These are phyloP conservation scores for Cenococcum geophilum DNA, from an alignment of 495 filamentous ascomycete species.

Conservation along the genomic window DNA sequence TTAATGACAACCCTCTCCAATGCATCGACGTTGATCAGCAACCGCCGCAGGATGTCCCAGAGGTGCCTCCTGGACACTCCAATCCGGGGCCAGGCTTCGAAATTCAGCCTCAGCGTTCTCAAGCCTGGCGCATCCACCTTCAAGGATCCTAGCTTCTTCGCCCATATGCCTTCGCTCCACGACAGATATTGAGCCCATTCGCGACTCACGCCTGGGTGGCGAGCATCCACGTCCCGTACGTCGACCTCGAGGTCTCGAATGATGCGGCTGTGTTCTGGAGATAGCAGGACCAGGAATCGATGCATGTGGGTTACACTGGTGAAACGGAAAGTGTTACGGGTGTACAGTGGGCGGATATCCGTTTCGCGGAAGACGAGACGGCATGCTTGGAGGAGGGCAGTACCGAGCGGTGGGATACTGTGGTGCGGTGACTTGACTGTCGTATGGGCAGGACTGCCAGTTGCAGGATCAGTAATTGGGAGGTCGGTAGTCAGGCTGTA, in stretches of 20 bases:
- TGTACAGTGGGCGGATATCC: slow-evolving; percentile 14
- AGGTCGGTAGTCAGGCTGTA: slow-evolving; percentile 14
- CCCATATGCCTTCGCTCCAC: slow-evolving; percentile 11
- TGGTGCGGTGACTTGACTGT: neutral
- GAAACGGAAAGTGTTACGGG: slow-evolving; percentile 28
- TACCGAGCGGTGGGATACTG: slow-evolving; percentile 6
- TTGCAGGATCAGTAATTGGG: slow-evolving; percentile 22
- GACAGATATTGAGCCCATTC: slow-evolving; percentile 26
- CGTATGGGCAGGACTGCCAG: neutral
- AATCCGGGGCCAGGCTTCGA: slow-evolving; percentile 19
- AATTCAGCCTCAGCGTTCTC: slow-evolving; percentile 21
- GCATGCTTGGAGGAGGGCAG: slow-evolving; percentile 26
- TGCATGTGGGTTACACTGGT: slow-evolving; percentile 16
- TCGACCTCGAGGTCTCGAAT: slow-evolving; percentile 25
- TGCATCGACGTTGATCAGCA: slow-evolving; percentile 13
- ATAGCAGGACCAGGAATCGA: slow-evolving; percentile 16
- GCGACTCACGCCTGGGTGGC: slow-evolving; percentile 8
- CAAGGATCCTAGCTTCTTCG: slow-evolving; percentile 16
- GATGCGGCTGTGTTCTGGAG: neutral
- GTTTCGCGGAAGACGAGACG: slow-evolving; percentile 21
- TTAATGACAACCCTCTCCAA: slow-evolving; percentile 21
- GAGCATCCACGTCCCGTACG: slow-evolving; percentile 11
- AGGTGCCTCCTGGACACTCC: slow-evolving; percentile 16
- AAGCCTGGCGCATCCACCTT: slow-evolving; percentile 10
- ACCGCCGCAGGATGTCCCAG: slow-evolving; percentile 19